Percentiles rank a stretch among this genome's conserved stretches.
phyloP scores from a whole-genome alignment of 1,284 basidiomycete species.

The Leccinum pachyderme region DNA sequence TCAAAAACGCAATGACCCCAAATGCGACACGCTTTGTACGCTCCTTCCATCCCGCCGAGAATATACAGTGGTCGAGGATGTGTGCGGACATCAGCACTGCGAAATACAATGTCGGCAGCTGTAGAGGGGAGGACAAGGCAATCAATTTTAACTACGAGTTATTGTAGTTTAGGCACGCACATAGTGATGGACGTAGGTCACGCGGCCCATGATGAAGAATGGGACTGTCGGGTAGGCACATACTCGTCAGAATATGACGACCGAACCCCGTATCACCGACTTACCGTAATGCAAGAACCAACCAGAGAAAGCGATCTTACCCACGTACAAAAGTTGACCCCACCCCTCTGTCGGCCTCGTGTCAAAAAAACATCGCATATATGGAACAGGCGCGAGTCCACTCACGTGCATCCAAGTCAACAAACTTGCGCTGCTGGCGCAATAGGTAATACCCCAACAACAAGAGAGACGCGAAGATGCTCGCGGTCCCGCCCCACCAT shows the following conservation, averaged over 20 bases:
- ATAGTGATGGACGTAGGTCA: slow-evolving; percentile 90
- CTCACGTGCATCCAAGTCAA: slow-evolving; percentile 85
- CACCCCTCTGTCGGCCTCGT: slow-evolving; percentile 64
- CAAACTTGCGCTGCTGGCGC: slow-evolving; percentile 84
- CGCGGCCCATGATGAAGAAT: slow-evolving; percentile 95
- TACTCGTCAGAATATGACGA: slow-evolving; percentile 8
- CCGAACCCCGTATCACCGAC: slow-evolving; percentile 26
- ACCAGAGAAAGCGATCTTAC: slow-evolving; percentile 87
- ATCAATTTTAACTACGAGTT: slow-evolving; percentile 2
- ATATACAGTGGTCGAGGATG: slow-evolving; percentile 89
- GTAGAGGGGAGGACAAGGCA: not conserved
- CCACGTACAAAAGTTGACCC: slow-evolving; percentile 93
- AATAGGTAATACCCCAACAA: slow-evolving; percentile 73
- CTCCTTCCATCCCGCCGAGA: slow-evolving; percentile 66
- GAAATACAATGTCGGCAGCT: slow-evolving; percentile 96
- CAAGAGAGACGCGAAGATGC: slow-evolving; percentile 58
- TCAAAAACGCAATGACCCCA: slow-evolving; percentile 52
- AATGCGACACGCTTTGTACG: slow-evolving; percentile 76
- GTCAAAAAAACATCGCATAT: slow-evolving; percentile 1
- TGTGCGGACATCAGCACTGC: slow-evolving; percentile 90
- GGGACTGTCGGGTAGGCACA: slow-evolving; percentile 55
- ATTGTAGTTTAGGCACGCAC: slow-evolving; percentile 40
- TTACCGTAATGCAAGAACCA: slow-evolving; percentile 90
- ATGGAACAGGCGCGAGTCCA: slow-evolving; percentile 15
- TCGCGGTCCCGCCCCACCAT: slow-evolving; percentile 83